These are phyloP conservation scores for Barnettozyma siamensis DNA, from an alignment of 805 yeast genomes.

Conservation along the genomic window DNA sequence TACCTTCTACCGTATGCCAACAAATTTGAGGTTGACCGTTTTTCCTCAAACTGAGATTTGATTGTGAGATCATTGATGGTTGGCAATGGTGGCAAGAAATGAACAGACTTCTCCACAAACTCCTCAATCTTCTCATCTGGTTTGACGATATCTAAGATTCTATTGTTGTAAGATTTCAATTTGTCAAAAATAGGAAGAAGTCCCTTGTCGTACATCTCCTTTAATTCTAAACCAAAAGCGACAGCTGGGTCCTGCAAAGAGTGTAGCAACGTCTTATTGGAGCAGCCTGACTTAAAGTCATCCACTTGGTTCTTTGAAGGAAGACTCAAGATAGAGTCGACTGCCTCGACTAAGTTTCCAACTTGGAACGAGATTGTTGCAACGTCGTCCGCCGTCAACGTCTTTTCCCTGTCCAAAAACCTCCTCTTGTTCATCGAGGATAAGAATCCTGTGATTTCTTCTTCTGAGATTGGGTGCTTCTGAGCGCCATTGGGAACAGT, in stretches of 20 bases:
- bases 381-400: not conserved
- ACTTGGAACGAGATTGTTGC: slow-evolving; percentile 1
- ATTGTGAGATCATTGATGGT: slow-evolving; percentile 1
- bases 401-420: not conserved
- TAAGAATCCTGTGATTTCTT: not conserved
- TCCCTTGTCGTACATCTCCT: slow-evolving; percentile 2
- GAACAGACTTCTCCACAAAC: not conserved
- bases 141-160: not conserved
- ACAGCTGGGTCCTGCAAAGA: slow-evolving; percentile 7
- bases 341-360: not conserved
- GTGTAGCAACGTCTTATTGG: not conserved
- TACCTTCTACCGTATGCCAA: slow-evolving; percentile 4
- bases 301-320: slow-evolving; percentile 9
- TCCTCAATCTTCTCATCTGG: not conserved
- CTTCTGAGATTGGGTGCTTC: not conserved
- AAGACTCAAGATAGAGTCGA: not conserved
- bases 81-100: slow-evolving; percentile 2
- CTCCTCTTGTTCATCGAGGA: not conserved
- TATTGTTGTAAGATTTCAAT: not conserved
- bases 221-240: slow-evolving; percentile 4
- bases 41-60: not conserved
- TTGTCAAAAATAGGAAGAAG: slow-evolving; percentile 6
- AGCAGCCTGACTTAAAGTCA: not conserved
- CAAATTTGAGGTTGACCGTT: not conserved
- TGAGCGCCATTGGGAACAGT: not conserved